Evolutionary conservation across 768 basidiomycete genomes (phyloP).

Genomic region (Holtermannia corniformis): DNA sequence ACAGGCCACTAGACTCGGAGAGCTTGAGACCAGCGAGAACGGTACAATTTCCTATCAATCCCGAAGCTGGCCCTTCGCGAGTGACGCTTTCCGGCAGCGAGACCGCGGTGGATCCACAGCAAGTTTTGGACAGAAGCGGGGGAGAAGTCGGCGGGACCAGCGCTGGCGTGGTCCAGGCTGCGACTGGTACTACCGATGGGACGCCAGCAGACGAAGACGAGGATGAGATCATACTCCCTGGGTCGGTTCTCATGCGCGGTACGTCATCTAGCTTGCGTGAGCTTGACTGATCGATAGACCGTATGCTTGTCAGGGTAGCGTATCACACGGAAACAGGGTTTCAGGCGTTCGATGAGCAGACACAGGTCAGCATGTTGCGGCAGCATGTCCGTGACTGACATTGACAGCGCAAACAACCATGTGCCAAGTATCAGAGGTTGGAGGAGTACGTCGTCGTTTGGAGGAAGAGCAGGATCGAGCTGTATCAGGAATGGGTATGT

Average conservation of each 20-base stretch:
- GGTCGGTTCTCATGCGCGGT: constrained; percentile 69
- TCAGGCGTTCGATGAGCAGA: constrained; percentile 22
- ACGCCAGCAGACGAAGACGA: constrained; percentile 18
- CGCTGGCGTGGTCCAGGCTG: constrained; percentile 50
- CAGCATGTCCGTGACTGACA: constrained; percentile 24
- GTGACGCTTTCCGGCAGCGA: constrained; percentile 19
- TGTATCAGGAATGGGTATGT: constrained; percentile 76
- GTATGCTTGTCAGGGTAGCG: constrained; percentile 74
- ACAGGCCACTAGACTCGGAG: too few species aligned
- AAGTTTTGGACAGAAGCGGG: constrained; percentile 58
- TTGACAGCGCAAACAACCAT: constrained; percentile 61
- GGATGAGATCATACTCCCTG: constrained; percentile 30
- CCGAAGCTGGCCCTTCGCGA: too few species aligned
- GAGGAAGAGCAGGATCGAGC: constrained; percentile 64
- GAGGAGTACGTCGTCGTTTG: constrained; percentile 80
- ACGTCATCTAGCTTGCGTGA: constrained; percentile 15
- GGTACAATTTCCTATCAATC: constrained; percentile 34
- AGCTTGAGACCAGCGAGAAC: too few species aligned
- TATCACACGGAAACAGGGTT: constrained; percentile 49
- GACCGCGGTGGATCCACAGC: constrained; percentile 50
- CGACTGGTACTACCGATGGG: constrained; percentile 4
- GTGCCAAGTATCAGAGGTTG: constrained; percentile 50
- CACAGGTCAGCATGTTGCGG: constrained; percentile 12
- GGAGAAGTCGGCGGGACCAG: constrained; percentile 55
- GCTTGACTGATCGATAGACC: constrained; percentile 48